These are phyloP conservation scores for Lophium mytilinum DNA, from an alignment of 495 filamentous ascomycete genomes.

Conservation along the genomic window DNA sequence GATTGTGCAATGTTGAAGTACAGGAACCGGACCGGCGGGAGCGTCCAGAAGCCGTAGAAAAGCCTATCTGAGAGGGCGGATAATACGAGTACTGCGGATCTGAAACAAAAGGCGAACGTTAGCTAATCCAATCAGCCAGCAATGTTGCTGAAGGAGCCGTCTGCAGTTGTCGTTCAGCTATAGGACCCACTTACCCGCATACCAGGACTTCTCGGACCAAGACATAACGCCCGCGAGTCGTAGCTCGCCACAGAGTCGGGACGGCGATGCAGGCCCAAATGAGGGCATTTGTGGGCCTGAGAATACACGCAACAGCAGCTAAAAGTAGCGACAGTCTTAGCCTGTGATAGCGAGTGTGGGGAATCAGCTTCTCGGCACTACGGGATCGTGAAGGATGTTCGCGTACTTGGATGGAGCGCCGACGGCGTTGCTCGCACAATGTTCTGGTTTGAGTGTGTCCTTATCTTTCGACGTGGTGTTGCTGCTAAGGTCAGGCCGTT, in stretches of 20 bases:
- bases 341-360: conserved; percentile 27
- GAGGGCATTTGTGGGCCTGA: conserved; percentile 83
- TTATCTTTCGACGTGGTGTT: conserved; percentile 11
- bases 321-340: conserved; percentile 63
- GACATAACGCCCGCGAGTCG: conserved; percentile 39
- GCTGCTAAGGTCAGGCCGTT: conserved; percentile 35
- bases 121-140: conserved; percentile 3
- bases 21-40: conserved; percentile 81
- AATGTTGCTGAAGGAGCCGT: neutral
- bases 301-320: conserved; percentile 74
- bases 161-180: neutral
- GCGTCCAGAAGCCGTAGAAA: conserved; percentile 82
- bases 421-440: conserved; percentile 1
- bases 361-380: conserved; percentile 5
- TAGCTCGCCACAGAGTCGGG: conserved; percentile 41
- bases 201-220: conserved; percentile 54
- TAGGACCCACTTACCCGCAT: conserved; percentile 52
- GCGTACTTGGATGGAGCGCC: conserved; percentile 7
- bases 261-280: conserved; percentile 63
- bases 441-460: conserved; percentile 11
- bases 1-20: conserved; percentile 86
- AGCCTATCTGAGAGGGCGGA: conserved; percentile 64
- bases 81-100: conserved; percentile 48
- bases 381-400: neutral
- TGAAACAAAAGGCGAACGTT: conserved; percentile 23